These are phyloP conservation scores for Candida sphagnicola DNA, from an alignment of 805 yeast genomes.

Conservation along the genomic window DNA sequence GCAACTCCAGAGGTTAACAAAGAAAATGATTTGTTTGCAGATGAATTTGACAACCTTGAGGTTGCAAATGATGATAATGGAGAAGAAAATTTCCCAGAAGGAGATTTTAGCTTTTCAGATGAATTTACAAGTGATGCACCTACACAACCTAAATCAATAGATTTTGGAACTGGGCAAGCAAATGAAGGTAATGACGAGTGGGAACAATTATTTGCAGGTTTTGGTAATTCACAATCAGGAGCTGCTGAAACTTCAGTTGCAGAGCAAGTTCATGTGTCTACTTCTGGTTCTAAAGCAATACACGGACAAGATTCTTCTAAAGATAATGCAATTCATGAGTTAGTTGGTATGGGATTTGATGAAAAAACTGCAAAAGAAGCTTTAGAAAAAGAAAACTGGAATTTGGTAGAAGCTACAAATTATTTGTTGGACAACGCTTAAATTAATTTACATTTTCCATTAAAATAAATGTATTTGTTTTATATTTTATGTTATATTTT, in stretches of 20 bases:
- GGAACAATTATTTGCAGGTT: conserved; percentile 91
- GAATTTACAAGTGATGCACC: conserved; percentile 26
- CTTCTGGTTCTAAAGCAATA: conserved; percentile 10
- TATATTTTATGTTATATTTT: conserved; percentile 1
- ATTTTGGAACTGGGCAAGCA: conserved; percentile 5
- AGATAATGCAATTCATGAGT: conserved; percentile 65
- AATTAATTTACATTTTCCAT: background rate
- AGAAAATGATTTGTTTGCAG: conserved; percentile 28
- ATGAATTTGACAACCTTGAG: conserved; percentile 37
- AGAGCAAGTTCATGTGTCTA: conserved; percentile 17
- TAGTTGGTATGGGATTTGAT: conserved; percentile 87
- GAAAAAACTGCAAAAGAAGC: conserved; percentile 64
- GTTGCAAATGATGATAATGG: conserved; percentile 27
- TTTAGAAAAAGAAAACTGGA: conserved; percentile 64
- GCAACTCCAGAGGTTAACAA: conserved; percentile 23
- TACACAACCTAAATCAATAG: conserved; percentile 30
- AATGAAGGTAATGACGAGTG: conserved; percentile 65
- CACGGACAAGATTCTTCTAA: conserved; percentile 17
- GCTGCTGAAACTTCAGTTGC: background rate
- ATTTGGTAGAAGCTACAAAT: conserved; percentile 84
- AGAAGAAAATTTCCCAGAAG: conserved; percentile 25
- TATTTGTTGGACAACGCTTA: conserved; percentile 69
- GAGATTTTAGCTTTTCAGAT: conserved; percentile 20
- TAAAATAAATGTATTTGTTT: background rate
- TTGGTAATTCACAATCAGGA: conserved; percentile 46